Percentiles rank a stretch among this genome's conserved stretches.
phyloP scores from a whole-genome alignment of 2,329 filamentous ascomycete species.

The Chrysoporthe puriensis region DNA sequence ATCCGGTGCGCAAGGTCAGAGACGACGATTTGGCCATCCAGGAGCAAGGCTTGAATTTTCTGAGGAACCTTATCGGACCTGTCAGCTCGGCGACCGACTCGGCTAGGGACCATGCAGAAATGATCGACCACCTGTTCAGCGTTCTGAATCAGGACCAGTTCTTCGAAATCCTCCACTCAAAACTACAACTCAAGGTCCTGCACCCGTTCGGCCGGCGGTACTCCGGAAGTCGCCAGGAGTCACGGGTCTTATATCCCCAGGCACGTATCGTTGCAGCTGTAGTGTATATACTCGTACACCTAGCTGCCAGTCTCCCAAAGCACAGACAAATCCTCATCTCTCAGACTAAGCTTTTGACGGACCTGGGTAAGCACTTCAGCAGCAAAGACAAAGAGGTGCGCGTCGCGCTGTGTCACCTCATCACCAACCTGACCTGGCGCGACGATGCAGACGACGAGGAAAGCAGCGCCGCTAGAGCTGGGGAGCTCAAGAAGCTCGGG shows the following conservation, averaged over 20 bases:
- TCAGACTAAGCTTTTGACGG: conserved; percentile 75
- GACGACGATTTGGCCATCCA: conserved; percentile 84
- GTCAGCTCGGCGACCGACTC: conserved; percentile 58
- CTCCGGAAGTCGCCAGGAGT: conserved; percentile 32
- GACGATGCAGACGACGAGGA: conserved; percentile 72
- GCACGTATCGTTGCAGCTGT: conserved; percentile 76
- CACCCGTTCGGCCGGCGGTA: conserved; percentile 55
- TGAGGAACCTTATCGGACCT: conserved; percentile 83
- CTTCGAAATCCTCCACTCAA: conserved; percentile 79
- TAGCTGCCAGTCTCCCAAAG: conserved; percentile 78
- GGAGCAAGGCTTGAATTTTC: conserved; percentile 86
- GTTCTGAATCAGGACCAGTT: conserved; percentile 76
- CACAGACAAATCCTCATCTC: conserved; percentile 79
- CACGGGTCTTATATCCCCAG: conserved; percentile 59
- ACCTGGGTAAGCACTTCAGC: conserved; percentile 72
- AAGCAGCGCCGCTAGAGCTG: conserved; percentile 67
- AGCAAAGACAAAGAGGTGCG: conserved; percentile 77
- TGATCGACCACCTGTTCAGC: conserved; percentile 84
- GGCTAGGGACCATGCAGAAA: conserved; percentile 60
- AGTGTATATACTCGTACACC: conserved; percentile 82
- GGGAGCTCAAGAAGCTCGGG: conserved; percentile 71
- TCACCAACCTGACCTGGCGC: conserved; percentile 83
- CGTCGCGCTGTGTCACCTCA: conserved; percentile 77
- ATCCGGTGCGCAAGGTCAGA: conserved; percentile 68
- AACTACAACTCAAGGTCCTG: conserved; percentile 67